Base-by-base conservation (phyloP, 164 flowering plant species). In the Malania oleifera region DNA sequence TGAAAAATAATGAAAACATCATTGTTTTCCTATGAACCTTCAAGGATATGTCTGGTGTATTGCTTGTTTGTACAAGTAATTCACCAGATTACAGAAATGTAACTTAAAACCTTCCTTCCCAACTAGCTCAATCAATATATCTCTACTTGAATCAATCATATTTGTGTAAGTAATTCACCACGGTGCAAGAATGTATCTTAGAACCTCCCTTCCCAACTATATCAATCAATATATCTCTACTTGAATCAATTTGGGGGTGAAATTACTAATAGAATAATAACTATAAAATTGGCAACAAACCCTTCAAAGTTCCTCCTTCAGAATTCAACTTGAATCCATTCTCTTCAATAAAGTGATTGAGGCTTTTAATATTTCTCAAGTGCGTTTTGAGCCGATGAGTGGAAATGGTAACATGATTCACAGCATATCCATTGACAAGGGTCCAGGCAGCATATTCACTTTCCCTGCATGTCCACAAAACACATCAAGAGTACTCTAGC, bases 371-470 rank as follows among this genome's bases (percentile, higher is more conserved):
- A 52, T 67, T 64, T 49, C 77, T 72, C 69, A 86, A 62, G 41
- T 73, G 69, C 56, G 96, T 80, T 70, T 79, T 82, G 47, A 95
- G 80, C 53, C 72, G 76, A 78, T 95, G 99, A 70, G 79, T 62
- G 20, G 99, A 86, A 57, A 95, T 83, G 1, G 99, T 91, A 40
- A 74, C 86, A 75, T 95, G 99, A 72, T 95, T 95, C 65, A 95
- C 38, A 17, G 96, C 86, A 70, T 90, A 88, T 26, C 97, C 99
- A 75, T 91, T 88, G 35, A 95, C 99, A 48, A 95, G 93, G 52
- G 99, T 90, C 99, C 99, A 95, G 7, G 99, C 99, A 39, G 97
- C 99, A 83, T 90, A 88, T 68, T 90, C 99, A 62, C 97, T 93
- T 77, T 93, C 99, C 70, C 99, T 93, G 67, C 1, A 31, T 41